These are phyloP conservation scores for Murraya koenigii DNA, from an alignment of 345 rosid species.

Conservation along the genomic window DNA sequence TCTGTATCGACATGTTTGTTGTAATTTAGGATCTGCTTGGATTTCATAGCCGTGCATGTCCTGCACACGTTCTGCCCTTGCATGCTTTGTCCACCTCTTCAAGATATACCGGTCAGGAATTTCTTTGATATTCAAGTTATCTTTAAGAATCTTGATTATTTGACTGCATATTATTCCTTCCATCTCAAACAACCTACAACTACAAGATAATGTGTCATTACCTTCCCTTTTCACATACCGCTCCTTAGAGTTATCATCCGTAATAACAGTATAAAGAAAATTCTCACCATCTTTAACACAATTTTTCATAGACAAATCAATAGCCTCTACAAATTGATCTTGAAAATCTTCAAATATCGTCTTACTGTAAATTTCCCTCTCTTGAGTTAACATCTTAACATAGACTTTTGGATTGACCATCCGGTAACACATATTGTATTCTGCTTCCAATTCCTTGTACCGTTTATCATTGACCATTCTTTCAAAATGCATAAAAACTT, in stretches of 20 bases:
- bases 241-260: neutral
- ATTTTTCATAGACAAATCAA: neutral
- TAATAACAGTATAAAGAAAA: neutral
- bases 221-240: neutral
- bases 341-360: neutral
- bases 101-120: neutral
- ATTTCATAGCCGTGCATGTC: too few species aligned
- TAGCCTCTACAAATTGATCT: neutral
- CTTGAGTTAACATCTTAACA: neutral
- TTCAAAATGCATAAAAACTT: constrained; percentile 3
- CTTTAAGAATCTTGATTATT: neutral
- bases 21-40: neutral
- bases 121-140: neutral
- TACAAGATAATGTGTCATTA: neutral
- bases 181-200: neutral
- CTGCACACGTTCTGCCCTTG: neutral
- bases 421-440: neutral
- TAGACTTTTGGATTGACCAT: neutral
- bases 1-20: neutral
- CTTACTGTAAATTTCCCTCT: neutral
- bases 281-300: neutral
- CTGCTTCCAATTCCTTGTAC: neutral
- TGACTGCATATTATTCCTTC: neutral
- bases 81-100: neutral
- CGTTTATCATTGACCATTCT: neutral